Base-by-base conservation (phyloP, 2,329 filamentous ascomycete species). In the Dactylellina drechsleri region DNA sequence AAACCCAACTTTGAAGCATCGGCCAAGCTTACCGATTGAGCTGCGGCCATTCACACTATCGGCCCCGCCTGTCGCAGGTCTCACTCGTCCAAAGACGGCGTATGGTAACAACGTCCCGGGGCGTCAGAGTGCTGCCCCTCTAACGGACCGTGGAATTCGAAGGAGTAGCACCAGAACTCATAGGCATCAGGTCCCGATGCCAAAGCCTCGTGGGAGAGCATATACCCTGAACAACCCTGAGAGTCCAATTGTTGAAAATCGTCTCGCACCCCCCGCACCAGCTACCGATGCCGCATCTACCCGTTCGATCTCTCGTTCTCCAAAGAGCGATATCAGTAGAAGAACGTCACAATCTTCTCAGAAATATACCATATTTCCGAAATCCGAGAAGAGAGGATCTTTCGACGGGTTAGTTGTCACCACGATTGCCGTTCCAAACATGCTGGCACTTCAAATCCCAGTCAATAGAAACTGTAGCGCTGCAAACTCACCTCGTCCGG, bases 11-110 rank as follows among this genome's bases (percentile, higher is more conserved):
- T 31, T 62, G n/a, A 75, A 58, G 18, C 58, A 75, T 45, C 52
- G 71, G 4, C 71, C 71, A 5, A 75, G 71, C 28, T 26, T 75
- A n/a, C 71, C 71, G n/a, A 64, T 67, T 31, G 62, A 68, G 18
- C 53, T 75, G 5, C 62, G 64, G 6, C 52, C 62, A 2, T 58
- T 65, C 15, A 16, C 28, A 12, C 16, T 31, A 12, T 64, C 71
- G 2, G 15, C 23, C 13, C 31, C 36, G 12, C 64, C 57, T n/a
- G 47, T 75, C 10, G 40, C 52, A 1, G 71, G 71, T 2, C 52
- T 68, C 20, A 56, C 71, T 7, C 59, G 64, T 36, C 71, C 71
- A 4, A 53, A 54, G 49, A 68, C 71, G 41, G 57, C 71, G 1
- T 75, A 75, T 43, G 64, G 71, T 4, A 61, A 62, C 16, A 66